Evolutionary conservation across 2,329 filamentous ascomycete genomes (phyloP), one percentile per base, ranked within the genome.

Genomic region (Venturia aucupariae): DNA sequence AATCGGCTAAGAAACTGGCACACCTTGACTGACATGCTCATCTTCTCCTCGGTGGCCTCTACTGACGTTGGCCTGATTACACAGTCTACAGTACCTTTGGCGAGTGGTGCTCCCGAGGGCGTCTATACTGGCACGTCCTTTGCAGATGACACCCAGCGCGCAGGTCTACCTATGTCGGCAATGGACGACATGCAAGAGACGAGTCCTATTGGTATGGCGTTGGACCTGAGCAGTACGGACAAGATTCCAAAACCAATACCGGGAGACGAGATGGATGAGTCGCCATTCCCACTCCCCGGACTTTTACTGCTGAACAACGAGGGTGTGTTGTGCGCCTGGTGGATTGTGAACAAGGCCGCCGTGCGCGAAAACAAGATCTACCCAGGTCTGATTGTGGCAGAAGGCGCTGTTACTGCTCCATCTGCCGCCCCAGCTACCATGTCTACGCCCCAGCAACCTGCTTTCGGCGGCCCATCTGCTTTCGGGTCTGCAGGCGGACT

Each of bases 281-380:
- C 92, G 4, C 82, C 87, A 0, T 86, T 85, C 0, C 93, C 94
- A 15, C 77, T 97, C 10, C 94, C 94, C 6, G 90, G 87, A 13
- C 80, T 96, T 51, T 88, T 94, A 81, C 82, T 91, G 38, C 79
- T 99, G 19, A 97, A 95, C 66, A 88, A 96, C 68, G 90, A 97
- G 71, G 94, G 94, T 68, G 78, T 96, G 11, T 79, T 99, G 19
- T 86, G 85, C 57, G 83, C 86, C 15, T 99, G 93, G 92, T 97
- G 93, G 90, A 77, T 97, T 54, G 84, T 97, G 24, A 97, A 97
- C 76, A 85, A 89, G 42, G 91, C 95, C 51, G 92, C 93, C 1
- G 86, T 99, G 67, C 85, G 87, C 66, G 80, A 87, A 69, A 87
- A 87, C 3, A 85, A 84, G 7, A 84, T 85, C 0, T 97, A 92